Evolutionary conservation across 2,329 filamentous ascomycete genomes (phyloP), one percentile per base, ranked within the genome.

Genomic region (Fusarium verrucosum): DNA sequence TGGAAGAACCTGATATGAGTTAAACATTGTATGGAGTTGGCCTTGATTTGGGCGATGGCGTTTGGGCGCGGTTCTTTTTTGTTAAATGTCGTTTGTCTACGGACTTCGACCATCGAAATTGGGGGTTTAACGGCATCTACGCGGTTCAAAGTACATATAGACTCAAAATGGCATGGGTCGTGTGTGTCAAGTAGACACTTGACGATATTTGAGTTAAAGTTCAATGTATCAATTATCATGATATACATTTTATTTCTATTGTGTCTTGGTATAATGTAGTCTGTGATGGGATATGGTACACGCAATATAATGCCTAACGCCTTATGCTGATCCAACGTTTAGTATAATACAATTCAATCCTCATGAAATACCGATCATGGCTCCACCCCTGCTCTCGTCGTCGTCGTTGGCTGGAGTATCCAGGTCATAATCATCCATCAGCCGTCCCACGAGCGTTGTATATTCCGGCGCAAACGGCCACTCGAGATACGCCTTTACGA

Each of bases 391-490:
- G 10, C 19, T 23, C 4, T 74, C 73, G 4, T 76, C 76, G 0
- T 73, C 72, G 1, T 33, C 65, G 4, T n/a, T n/a, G n/a, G n/a
- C n/a, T n/a, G 71, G 65, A 1, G 65, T 32, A 1, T 26, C 30
- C 30, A 8, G 5, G 4, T 70, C 67, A 5, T 26, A 28, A 7
- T 76, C 76, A 9, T 78, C 76, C n/a, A 72, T 57, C 56, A 75
- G 62, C 23, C 82, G 77, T 7, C 76, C 76, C n/a, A 87, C 74
- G 49, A 87, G 74, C 57, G 85, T 78, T 7, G 73, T 40, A 61
- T 83, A 84, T 4, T 72, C 66, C 2, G 87, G 87, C 4, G 77
- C 75, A 65, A 90, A 91, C 1, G 88, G 88, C 89, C 89, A 92
- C 46, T 82, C 77, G 74, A 86, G 80, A 81, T 86, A 92, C 1